Evolutionary conservation across 2,329 filamentous ascomycete genomes (phyloP), one percentile per base, ranked within the genome.

Genomic region (Paradendryphiella salina): DNA sequence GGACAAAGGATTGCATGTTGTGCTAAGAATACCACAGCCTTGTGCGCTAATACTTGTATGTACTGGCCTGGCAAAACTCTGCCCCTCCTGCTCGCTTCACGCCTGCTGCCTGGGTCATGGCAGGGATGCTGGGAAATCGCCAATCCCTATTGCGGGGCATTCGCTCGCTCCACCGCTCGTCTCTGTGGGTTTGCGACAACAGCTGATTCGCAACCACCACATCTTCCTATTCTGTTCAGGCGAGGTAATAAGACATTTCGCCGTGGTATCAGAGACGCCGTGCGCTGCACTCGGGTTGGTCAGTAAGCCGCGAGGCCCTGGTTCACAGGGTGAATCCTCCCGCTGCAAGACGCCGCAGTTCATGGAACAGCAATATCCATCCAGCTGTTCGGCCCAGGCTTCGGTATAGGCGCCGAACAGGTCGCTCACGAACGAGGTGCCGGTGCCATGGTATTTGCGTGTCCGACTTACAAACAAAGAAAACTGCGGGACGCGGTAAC

Each of bases 281-380:
- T 5, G n/a, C 37, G 35, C 37, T 26, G 28, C 38, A 18, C 38
- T 44, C 29, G 34, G 42, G 18, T 47, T 36, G 35, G 41, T 28
- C 13, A 31, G 37, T 31, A 34, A 51, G 45, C 52, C 40, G 36
- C 37, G 37, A 23, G 39, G 33, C 28, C 45, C 39, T 57, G 49
- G 44, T 52, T 33, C 52, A 50, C 54, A 54, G 53, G 46, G 43
- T 46, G 33, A 52, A 51, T 47, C 47, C 50, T 56, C 49, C 49
- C 49, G 56, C 53, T 47, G 53, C 56, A 58, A 58, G 37, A 54
- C 44, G 50, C 53, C 53, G 56, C 53, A 49, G 36, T 31, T 50
- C 18, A 29, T 14, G 29, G 44, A 23, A n/a, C 21, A 26, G 10
- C 28, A 14, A 21, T 28, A 35, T 45, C 17, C 42, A 21, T 46